phyloP scores from a whole-genome alignment of 2,329 filamentous ascomycete species.

The Decorospora gaudefroyi region DNA sequence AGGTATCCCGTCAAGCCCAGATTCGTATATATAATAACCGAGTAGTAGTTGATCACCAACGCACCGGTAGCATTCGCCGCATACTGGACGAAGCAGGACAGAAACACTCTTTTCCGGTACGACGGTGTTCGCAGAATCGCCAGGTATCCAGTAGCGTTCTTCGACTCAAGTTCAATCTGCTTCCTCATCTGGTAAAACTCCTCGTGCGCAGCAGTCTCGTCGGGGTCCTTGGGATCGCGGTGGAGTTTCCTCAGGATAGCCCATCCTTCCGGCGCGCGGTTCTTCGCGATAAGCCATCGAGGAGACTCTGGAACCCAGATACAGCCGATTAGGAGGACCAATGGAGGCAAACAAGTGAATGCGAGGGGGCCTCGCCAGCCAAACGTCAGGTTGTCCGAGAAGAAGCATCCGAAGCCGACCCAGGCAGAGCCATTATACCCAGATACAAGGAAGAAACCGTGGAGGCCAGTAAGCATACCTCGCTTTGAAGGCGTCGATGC shows the following conservation, averaged over 20 bases:
- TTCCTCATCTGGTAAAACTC: conserved; percentile 33
- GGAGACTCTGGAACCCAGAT: conserved; percentile 52
- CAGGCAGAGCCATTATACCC: conserved; percentile 48
- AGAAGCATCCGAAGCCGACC: conserved; percentile 39
- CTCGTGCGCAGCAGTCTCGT: conserved; percentile 28
- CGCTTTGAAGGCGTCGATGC: conserved; percentile 30
- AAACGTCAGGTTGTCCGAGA: conserved; percentile 28
- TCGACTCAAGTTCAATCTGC: conserved; percentile 30
- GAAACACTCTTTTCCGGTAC: conserved; percentile 30
- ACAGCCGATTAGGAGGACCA: conserved; percentile 52
- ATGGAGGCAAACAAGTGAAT: conserved; percentile 55
- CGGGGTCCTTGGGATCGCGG: conserved; percentile 21
- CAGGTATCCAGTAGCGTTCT: conserved; percentile 26
- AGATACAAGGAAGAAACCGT: conserved; percentile 32
- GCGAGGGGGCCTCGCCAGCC: conserved; percentile 56
- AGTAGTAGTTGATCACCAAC: conserved; percentile 34
- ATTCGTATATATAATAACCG: conserved; percentile 32
- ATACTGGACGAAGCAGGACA: conserved; percentile 31
- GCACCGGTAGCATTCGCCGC: conserved; percentile 32
- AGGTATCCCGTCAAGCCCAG: conserved; percentile 26
- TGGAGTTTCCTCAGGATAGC: conserved; percentile 20
- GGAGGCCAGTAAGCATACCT: conserved; percentile 32
- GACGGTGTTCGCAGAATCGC: conserved; percentile 25
- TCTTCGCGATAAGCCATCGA: conserved; percentile 60
- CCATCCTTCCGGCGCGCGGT: conserved; percentile 57